Evolutionary conservation across 495 filamentous ascomycete genomes (phyloP), one percentile per base, ranked within the genome.

Genomic region (Aspergillus coremiiformis): DNA sequence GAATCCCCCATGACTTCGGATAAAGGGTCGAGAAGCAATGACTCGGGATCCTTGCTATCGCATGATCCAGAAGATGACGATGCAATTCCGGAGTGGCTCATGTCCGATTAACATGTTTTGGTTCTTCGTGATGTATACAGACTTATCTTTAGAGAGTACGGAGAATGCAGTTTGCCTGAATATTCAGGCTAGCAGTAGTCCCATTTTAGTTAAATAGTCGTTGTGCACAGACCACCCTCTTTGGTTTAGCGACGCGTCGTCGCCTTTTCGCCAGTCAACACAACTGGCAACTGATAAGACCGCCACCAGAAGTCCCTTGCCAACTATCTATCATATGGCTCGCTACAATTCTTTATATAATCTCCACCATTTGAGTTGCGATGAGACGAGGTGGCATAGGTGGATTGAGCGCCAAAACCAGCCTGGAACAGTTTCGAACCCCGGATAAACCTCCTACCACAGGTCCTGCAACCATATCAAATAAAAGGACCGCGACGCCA

Each of bases 21-120:
- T 1, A 52, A 62, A 27, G 63, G 60, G 6, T 66, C 64, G 26
- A 68, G 70, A 20, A 68, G 62, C 22, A 61, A 65, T 11, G 72
- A 78, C 32, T 67, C 67, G 23, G 70, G 67, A 0, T 76, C 73
- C 17, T 53, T 78, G 42, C 54, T 83, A 12, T 82, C 81, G 0
- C 72, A 85, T 47, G 83, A 86, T 53, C 83, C 83, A 0, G 83
- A 84, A 11, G 83, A 86, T 59, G 80, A 84, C 48, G 83, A 86
- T 61, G 82, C 82, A 1, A 79, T 84, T 42, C 81, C 82, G 12
- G 81, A 84, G 19, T 85, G 82, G 82, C 63, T 84, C 22, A 62
- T 76, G 65, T 73, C 55, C 41, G 65, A 65, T 47, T 61, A 17
- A 30, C 23, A 2, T 20, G n/a, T 29, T 32, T 4, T 9, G 7